phyloP scores from a whole-genome alignment of 495 filamentous ascomycete species.

The Opeltia flavorubescens region DNA sequence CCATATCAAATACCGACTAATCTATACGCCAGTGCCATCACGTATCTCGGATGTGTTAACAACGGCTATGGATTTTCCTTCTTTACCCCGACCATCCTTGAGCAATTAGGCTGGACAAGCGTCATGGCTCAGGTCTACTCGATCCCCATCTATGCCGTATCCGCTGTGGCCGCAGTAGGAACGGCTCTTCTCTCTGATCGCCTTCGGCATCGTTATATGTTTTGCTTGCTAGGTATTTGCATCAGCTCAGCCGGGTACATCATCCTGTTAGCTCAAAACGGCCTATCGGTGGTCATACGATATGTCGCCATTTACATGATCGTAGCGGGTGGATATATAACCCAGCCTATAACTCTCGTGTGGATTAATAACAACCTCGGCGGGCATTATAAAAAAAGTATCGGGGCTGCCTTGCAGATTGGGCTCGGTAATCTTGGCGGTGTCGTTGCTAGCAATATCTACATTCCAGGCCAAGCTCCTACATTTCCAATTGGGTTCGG shows the following conservation, averaged over 20 bases:
- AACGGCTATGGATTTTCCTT: slow-evolving; percentile 37
- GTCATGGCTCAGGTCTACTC: slow-evolving; percentile 37
- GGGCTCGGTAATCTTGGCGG: slow-evolving; percentile 43
- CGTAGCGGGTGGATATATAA: slow-evolving; percentile 34
- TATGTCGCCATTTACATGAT: slow-evolving; percentile 44
- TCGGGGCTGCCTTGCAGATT: slow-evolving; percentile 40
- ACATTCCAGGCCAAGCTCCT: slow-evolving; percentile 31
- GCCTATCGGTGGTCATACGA: slow-evolving; percentile 24
- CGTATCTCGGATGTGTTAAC: slow-evolving; percentile 37
- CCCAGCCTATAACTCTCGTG: slow-evolving; percentile 34
- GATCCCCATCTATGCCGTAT: slow-evolving; percentile 42
- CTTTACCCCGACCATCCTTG: slow-evolving; percentile 42
- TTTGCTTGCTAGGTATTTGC: slow-evolving; percentile 31
- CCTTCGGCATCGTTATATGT: slow-evolving; percentile 34
- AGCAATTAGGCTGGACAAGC: slow-evolving; percentile 40
- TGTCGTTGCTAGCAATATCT: slow-evolving; percentile 39
- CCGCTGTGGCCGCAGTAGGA: slow-evolving; percentile 30
- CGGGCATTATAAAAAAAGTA: slow-evolving; percentile 48
- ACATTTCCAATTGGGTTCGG: slow-evolving; percentile 36
- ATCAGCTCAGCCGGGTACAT: slow-evolving; percentile 35
- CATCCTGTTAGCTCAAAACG: slow-evolving; percentile 33
- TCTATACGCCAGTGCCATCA: slow-evolving; percentile 20
- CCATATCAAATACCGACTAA: neutral
- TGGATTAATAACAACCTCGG: slow-evolving; percentile 47
- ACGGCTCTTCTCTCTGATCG: slow-evolving; percentile 34